A percentile compares a stretch with the other conserved stretches of the same genome.
These are phyloP conservation scores for Tephrocybe rancida DNA, from an alignment of 768 basidiomycete genomes.

Conservation along the genomic window DNA sequence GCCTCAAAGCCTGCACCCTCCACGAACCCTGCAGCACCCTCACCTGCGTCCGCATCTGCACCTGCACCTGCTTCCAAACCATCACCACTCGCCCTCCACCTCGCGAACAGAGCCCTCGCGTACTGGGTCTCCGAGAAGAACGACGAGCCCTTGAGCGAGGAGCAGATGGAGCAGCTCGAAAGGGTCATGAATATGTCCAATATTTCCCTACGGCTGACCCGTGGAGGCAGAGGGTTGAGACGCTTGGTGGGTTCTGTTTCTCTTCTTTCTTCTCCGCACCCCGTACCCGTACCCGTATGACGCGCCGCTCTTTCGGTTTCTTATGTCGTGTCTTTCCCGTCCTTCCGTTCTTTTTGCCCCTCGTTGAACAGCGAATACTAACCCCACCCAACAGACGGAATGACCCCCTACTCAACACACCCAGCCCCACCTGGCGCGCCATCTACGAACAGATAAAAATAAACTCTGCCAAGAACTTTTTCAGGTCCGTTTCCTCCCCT, in stretches of 20 bases:
- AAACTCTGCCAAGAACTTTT: slow-evolving; percentile 34
- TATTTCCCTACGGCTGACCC: slow-evolving; percentile 40
- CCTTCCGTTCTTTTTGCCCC: neutral
- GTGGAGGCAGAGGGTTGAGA: slow-evolving; percentile 42
- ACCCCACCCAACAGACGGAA: slow-evolving; percentile 37
- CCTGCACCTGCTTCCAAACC: no score
- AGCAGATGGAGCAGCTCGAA: slow-evolving; percentile 39
- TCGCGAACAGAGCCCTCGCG: slow-evolving; percentile 5
- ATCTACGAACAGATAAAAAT: slow-evolving; percentile 28
- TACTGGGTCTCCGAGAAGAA: slow-evolving; percentile 17
- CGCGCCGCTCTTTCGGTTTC: neutral
- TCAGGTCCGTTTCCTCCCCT: slow-evolving; percentile 24
- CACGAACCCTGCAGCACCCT: neutral
- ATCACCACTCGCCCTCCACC: neutral
- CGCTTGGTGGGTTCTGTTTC: slow-evolving; percentile 36
- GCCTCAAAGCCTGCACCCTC: neutral
- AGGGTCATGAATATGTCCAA: slow-evolving; percentile 33
- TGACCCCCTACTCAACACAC: slow-evolving; percentile 31
- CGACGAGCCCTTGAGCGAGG: slow-evolving; percentile 24
- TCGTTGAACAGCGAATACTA: no score
- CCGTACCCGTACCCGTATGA: neutral
- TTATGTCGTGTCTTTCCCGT: neutral
- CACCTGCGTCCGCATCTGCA: no score
- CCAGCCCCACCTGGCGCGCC: slow-evolving; percentile 20
- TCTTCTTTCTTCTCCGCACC: neutral